These are phyloP conservation scores for Periconia sp. DNA, from an alignment of 2,329 filamentous ascomycete genomes.

Conservation along the genomic window DNA sequence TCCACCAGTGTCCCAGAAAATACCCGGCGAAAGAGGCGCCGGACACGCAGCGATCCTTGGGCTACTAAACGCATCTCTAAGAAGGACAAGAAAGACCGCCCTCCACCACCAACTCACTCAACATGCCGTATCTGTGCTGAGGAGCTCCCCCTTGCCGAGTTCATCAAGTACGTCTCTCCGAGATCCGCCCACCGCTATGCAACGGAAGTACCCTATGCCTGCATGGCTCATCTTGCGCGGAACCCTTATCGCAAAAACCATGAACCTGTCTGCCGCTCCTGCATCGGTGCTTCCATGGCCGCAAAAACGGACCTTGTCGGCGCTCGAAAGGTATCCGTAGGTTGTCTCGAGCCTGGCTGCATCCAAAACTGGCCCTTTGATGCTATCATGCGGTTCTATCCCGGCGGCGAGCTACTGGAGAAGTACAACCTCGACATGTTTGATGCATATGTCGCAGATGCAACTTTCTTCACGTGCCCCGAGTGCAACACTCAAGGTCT, in stretches of 20 bases:
- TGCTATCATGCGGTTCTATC: slow-evolving; percentile 27
- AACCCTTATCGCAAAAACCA: slow-evolving; percentile 24
- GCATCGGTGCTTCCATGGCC: slow-evolving; percentile 28
- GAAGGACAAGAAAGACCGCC: slow-evolving; percentile 12
- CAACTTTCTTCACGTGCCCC: slow-evolving; percentile 20
- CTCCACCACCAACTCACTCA: slow-evolving; percentile 22
- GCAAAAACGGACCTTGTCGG: slow-evolving; percentile 29
- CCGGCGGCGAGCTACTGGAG: slow-evolving; percentile 17
- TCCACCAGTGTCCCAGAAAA: too few relatives aligned
- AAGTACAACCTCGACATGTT: slow-evolving; percentile 34
- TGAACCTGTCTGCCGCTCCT: slow-evolving; percentile 35
- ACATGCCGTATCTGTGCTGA: slow-evolving; percentile 34
- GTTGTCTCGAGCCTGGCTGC: slow-evolving; percentile 33
- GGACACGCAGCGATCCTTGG: slow-evolving; percentile 28
- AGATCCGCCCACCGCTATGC: not conserved
- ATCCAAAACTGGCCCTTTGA: slow-evolving; percentile 22
- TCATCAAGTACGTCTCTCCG: slow-evolving; percentile 23
- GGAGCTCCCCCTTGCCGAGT: slow-evolving; percentile 18
- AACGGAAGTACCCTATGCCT: slow-evolving; percentile 21
- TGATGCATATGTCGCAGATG: slow-evolving; percentile 23
- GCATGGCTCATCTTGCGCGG: slow-evolving; percentile 29
- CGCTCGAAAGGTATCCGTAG: slow-evolving; percentile 19
- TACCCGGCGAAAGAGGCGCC: too few relatives aligned
- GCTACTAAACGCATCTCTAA: slow-evolving; percentile 24
- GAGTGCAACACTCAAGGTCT: slow-evolving; percentile 22